phyloP scores from a whole-genome alignment of 306 rosid species.

The Quillaja saponaria region DNA sequence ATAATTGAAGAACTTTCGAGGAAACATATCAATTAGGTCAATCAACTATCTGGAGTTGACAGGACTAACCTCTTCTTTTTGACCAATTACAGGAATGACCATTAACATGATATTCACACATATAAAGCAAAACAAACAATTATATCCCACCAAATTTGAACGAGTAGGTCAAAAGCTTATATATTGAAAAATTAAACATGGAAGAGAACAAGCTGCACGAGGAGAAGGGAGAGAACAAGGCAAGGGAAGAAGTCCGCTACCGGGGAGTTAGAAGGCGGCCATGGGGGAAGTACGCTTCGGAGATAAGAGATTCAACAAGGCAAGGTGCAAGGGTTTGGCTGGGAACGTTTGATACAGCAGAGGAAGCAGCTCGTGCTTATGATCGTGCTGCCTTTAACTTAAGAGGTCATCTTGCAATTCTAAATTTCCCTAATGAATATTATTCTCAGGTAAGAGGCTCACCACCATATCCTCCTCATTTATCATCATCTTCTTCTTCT shows the following conservation, averaged over 20 bases:
- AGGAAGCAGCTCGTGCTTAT: constrained; percentile 81
- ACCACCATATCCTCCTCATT: constrained; percentile 62
- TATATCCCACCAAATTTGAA: not conserved
- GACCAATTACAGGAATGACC: constrained; percentile 2
- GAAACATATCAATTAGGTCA: constrained; percentile 52
- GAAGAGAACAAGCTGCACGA: constrained; percentile 48
- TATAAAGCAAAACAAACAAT: constrained; percentile 13
- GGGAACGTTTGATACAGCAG: constrained; percentile 85
- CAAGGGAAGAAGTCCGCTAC: constrained; percentile 47
- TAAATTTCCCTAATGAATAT: constrained; percentile 78
- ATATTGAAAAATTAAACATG: constrained; percentile 36
- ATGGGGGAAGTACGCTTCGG: constrained; percentile 89
- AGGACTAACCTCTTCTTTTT: constrained; percentile 22
- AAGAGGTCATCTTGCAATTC: constrained; percentile 76
- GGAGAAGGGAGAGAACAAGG: constrained; percentile 45
- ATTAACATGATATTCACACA: too few relatives aligned
- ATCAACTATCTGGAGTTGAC: constrained; percentile 40
- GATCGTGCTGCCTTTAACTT: constrained; percentile 75
- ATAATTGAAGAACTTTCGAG: constrained; percentile 32
- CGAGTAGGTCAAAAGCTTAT: not conserved
- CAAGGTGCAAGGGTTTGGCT: constrained; percentile 78
- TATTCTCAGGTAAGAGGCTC: constrained; percentile 56
- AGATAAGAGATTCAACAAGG: constrained; percentile 73
- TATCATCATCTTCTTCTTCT: constrained; percentile 31
- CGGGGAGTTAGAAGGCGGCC: constrained; percentile 76